Evolutionary conservation across 2,329 filamentous ascomycete genomes (phyloP).

Genomic region (Thielaviopsis ethacetica): DNA sequence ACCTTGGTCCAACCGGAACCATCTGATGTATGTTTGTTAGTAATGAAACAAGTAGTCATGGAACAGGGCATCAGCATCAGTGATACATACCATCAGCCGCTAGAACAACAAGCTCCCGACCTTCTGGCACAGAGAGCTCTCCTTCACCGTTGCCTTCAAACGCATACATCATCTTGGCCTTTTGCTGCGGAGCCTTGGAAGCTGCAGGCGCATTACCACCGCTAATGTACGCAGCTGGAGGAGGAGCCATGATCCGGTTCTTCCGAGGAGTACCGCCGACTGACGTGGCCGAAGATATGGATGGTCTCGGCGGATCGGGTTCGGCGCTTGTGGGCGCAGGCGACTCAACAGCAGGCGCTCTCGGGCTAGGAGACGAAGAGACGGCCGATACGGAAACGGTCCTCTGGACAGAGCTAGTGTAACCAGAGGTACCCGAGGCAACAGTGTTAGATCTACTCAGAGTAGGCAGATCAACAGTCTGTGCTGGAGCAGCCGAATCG

Average conservation of each 20-base stretch:
- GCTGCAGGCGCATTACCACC: constrained; percentile 36
- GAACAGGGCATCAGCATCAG: not conserved
- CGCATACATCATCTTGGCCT: constrained; percentile 75
- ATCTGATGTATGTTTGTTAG: constrained; percentile 39
- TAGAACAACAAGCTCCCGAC: constrained; percentile 58
- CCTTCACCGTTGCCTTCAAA: constrained; percentile 71
- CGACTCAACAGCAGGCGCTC: constrained; percentile 33
- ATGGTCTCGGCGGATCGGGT: constrained; percentile 14
- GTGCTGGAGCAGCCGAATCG: constrained; percentile 28
- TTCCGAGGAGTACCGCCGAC: constrained; percentile 26
- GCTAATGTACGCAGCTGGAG: constrained; percentile 64
- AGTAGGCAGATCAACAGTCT: constrained; percentile 46
- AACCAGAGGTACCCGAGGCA: constrained; percentile 78
- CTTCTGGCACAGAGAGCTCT: constrained; percentile 67
- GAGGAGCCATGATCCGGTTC: constrained; percentile 71
- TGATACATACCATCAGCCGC: constrained; percentile 68
- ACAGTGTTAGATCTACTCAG: constrained; percentile 74
- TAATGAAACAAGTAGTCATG: constrained; percentile 13
- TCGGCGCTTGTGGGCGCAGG: constrained; percentile 13
- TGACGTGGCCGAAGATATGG: constrained; percentile 7
- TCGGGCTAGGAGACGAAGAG: constrained; percentile 9
- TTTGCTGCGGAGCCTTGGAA: constrained; percentile 30
- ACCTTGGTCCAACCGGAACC: constrained; percentile 87
- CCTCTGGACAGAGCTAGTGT: constrained; percentile 60
- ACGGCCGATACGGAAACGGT: constrained; percentile 48